Evolutionary conservation across 2,329 filamentous ascomycete genomes (phyloP).

Genomic region (Drechslerella coelobrocha): DNA sequence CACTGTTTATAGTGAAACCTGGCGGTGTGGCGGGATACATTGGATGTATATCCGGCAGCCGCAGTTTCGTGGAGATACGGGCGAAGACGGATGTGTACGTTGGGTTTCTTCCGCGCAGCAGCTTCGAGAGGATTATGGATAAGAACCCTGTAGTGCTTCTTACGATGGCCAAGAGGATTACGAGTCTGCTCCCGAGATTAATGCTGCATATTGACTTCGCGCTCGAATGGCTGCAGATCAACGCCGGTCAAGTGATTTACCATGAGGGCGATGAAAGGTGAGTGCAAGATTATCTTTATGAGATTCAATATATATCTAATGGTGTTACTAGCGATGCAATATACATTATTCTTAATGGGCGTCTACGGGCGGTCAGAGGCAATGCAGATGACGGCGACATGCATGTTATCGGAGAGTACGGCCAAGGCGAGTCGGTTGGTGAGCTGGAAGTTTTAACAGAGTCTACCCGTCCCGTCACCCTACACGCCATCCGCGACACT

Average conservation of each 20-base stretch:
- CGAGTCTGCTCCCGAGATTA: constrained; percentile 82
- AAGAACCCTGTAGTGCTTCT: constrained; percentile 88
- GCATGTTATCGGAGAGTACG: constrained; percentile 87
- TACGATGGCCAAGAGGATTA: constrained; percentile 94
- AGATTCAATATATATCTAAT: constrained; percentile 9
- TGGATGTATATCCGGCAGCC: constrained; percentile 89
- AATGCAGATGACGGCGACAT: constrained; percentile 76
- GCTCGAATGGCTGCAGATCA: constrained; percentile 96
- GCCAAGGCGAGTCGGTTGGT: constrained; percentile 95
- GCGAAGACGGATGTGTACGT: constrained; percentile 99
- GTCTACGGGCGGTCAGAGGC: constrained; percentile 83
- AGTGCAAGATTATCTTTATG: background rate
- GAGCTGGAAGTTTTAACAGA: constrained; percentile 97
- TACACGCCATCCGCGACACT: constrained; percentile 95
- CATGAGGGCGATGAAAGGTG: constrained; percentile 79
- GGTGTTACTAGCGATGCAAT: constrained; percentile 78
- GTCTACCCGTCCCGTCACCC: constrained; percentile 82
- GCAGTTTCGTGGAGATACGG: constrained; percentile 94
- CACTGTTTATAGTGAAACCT: constrained; percentile 89
- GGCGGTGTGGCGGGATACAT: constrained; percentile 94
- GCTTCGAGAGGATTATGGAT: constrained; percentile 90
- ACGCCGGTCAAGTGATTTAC: constrained; percentile 91
- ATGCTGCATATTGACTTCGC: constrained; percentile 98
- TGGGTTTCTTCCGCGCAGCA: constrained; percentile 84
- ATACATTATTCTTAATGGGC: constrained; percentile 94